Evolutionary conservation across 2,329 filamentous ascomycete species (phyloP).

Genomic region (Fusarium aywerte): DNA sequence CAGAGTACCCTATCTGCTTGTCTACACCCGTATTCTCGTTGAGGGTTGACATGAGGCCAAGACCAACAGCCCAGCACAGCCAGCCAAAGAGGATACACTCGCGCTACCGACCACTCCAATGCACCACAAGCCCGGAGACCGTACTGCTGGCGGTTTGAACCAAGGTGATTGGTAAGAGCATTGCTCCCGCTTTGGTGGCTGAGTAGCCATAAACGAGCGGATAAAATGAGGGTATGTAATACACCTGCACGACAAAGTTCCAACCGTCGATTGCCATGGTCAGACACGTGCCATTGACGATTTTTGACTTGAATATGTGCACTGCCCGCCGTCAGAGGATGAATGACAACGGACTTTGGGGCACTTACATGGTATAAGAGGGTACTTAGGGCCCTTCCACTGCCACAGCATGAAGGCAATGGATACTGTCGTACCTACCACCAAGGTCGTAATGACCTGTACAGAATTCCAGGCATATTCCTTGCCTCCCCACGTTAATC

Average conservation of each 20-base stretch:
- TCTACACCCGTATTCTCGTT: slow-evolving; percentile 59
- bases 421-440: slow-evolving; percentile 60
- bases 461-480: slow-evolving; percentile 66
- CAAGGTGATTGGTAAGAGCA: slow-evolving; percentile 57
- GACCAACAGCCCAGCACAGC: slow-evolving; percentile 62
- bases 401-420: slow-evolving; percentile 65
- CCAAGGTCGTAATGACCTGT: slow-evolving; percentile 64
- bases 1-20: slow-evolving; percentile 65
- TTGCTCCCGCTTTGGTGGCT: slow-evolving; percentile 55
- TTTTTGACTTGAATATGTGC: slow-evolving; percentile 64
- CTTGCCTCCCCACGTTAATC: slow-evolving; percentile 69
- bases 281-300: slow-evolving; percentile 65
- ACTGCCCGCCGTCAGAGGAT: slow-evolving; percentile 44
- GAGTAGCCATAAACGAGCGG: slow-evolving; percentile 59
- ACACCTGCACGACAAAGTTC: slow-evolving; percentile 68
- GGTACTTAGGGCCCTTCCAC: slow-evolving; percentile 59
- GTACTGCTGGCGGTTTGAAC: slow-evolving; percentile 60
- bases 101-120: slow-evolving; percentile 63
- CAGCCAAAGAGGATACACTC: slow-evolving; percentile 66
- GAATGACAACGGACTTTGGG: rapidly evolving
- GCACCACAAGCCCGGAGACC: slow-evolving; percentile 62
- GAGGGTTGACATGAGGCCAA: slow-evolving; percentile 64
- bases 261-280: slow-evolving; percentile 69
- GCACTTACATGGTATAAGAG: slow-evolving; percentile 57
- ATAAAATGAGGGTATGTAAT: slow-evolving; percentile 60